Percentiles rank a stretch among this genome's conserved stretches.
Evolutionary conservation across 1,284 basidiomycete genomes (phyloP).

Genomic region (Apiotrichum gamsii): DNA sequence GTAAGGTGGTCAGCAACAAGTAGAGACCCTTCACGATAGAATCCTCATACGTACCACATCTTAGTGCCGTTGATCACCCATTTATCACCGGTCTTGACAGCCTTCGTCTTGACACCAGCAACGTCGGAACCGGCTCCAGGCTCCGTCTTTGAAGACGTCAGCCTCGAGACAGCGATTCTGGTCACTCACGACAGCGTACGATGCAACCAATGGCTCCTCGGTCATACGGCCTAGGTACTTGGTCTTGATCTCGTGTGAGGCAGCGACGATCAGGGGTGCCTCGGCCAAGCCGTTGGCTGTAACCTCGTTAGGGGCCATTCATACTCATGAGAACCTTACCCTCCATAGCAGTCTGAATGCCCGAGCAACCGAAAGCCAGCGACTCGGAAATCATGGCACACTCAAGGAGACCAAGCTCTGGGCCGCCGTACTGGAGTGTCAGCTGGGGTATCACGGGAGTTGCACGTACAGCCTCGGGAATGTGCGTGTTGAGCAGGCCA

Average conservation of each 20-base stretch:
- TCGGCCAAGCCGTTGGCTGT: conserved; percentile 52
- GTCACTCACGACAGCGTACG: conserved; percentile 49
- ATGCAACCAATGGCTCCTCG: conserved; percentile 54
- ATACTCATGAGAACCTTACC: conserved; percentile 27
- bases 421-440: conserved; percentile 50
- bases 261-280: conserved; percentile 53
- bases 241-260: conserved; percentile 50
- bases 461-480: conserved; percentile 46
- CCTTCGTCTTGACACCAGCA: conserved; percentile 50
- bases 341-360: conserved; percentile 52
- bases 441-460: not conserved
- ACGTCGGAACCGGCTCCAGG: conserved; percentile 55
- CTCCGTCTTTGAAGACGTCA: conserved; percentile 46
- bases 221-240: conserved; percentile 56
- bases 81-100: conserved; percentile 52
- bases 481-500: conserved; percentile 50
- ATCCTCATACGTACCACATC: conserved; percentile 48
- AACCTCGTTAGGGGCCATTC: too few relatives aligned
- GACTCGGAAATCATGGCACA: conserved; percentile 51
- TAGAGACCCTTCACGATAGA: too few relatives aligned
- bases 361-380: conserved; percentile 53
- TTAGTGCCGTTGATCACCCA: conserved; percentile 53
- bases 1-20: conserved; percentile 4
- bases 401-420: conserved; percentile 51
- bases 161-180: too few relatives aligned